Evolutionary conservation across 2,329 filamentous ascomycete species (phyloP), one percentile per base, ranked within the genome.

Genomic region (Trichoderma endophyticum): DNA sequence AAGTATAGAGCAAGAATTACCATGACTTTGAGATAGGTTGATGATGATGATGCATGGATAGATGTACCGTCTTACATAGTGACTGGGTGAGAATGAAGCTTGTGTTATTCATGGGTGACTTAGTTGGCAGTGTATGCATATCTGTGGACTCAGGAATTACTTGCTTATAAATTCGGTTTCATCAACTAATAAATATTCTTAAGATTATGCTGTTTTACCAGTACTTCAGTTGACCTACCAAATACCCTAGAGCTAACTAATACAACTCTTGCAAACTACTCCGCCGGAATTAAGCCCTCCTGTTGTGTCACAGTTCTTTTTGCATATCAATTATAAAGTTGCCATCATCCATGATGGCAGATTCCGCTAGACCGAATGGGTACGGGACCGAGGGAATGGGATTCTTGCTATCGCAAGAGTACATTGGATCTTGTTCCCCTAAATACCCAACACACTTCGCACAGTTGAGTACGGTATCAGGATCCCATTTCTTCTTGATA

Each of bases 121-220:
- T 21, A 12, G 1, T 11, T 21, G 9, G 0, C 2, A 21, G 4
- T 51, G 7, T 51, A 51, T 21, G 3, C n/a, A 12, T 21, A 51
- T 51, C n/a, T 21, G 4, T 51, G 18, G 0, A 18, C 15, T 43
- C 0, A 9, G 0, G 15, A 43, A 0, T 43, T 43, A n/a, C 15
- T 43, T 43, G 36, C 43, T n/a, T 48, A 21, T 0, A 6, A 6
- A 0, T 51, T 51, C 9, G 0, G 9, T 51, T 21, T 51, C n/a
- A 51, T 12, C 43, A 48, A 18, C 0, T 48, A 48, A 11, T 48
- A 12, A 21, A 4, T 48, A 9, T 43, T 43, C 18, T 48, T 48
- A 4, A 21, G n/a, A 21, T 43, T 43, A 43, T 43, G 7, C 39
- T 43, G 39, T 4, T 43, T 4, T 9, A 7, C 3, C 18, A 43